A percentile compares a stretch with the other conserved stretches of the same genome.
Evolutionary conservation across 108 stramenopile genomes (phyloP).

Genomic region (Nitzschia sp.): DNA sequence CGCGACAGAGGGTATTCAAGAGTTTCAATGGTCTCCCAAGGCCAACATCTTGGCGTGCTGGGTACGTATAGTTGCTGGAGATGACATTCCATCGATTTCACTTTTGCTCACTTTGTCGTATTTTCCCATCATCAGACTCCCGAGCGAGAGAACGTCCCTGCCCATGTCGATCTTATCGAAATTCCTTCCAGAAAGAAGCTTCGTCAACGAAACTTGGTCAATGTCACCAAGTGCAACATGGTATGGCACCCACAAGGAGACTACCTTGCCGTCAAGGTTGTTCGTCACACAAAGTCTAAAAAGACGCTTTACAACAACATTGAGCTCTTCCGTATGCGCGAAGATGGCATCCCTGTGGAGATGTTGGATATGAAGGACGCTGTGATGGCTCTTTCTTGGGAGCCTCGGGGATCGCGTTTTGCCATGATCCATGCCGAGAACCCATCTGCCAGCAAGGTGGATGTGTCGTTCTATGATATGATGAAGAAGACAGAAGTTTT

Average conservation of each 20-base stretch:
- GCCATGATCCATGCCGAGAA: constrained; percentile 94
- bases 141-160: constrained; percentile 89
- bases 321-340: constrained; percentile 90
- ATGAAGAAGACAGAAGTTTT: constrained; percentile 52
- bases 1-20: constrained; percentile 84
- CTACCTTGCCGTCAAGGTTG: constrained; percentile 93
- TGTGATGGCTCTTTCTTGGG: constrained; percentile 93
- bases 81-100: neutral
- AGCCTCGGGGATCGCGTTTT: constrained; percentile 91
- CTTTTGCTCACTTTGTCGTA: constrained; percentile 1
- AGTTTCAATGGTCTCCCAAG: constrained; percentile 95
- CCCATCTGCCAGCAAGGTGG: constrained; percentile 77
- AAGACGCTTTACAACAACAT: constrained; percentile 95
- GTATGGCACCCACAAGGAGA: constrained; percentile 93
- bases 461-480: constrained; percentile 95
- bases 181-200: constrained; percentile 88
- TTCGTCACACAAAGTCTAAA: constrained; percentile 92
- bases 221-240: constrained; percentile 90
- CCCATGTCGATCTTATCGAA: constrained; percentile 91
- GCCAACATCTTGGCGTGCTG: constrained; percentile 92
- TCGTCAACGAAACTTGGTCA: constrained; percentile 93
- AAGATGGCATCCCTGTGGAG: constrained; percentile 89
- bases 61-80: constrained; percentile 41
- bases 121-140: constrained; percentile 53
- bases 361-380: constrained; percentile 93